Evolutionary conservation across 2,329 filamentous ascomycete genomes (phyloP).

Genomic region (Phaeoacremonium minimum): DNA sequence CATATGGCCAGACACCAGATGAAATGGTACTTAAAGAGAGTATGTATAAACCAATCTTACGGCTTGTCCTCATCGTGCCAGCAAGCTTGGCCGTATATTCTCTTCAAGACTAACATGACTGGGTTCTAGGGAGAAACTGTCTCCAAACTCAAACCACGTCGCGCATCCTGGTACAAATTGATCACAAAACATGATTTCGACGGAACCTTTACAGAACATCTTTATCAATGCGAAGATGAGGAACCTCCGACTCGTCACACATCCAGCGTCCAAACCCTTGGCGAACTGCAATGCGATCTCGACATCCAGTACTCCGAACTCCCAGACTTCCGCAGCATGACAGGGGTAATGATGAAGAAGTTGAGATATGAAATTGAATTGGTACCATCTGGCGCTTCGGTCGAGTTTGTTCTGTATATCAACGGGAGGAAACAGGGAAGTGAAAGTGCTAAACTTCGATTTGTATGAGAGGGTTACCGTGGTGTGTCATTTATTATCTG

Average conservation of each 20-base stretch:
- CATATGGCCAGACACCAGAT: too few species aligned
- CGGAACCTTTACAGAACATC: neutral
- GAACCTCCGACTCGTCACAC: neutral
- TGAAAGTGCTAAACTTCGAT: neutral
- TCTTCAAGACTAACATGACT: too few species aligned
- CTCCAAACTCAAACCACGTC: neutral
- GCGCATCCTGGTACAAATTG: neutral
- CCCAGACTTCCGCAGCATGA: neutral
- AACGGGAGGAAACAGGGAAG: neutral
- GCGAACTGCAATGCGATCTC: neutral
- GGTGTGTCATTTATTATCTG: too few species aligned
- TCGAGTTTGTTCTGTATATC: neutral
- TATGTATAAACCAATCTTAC: too few species aligned
- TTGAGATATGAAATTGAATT: neutral
- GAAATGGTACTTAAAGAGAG: too few species aligned
- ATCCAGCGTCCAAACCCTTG: neutral
- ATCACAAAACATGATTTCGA: neutral
- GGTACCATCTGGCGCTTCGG: slow-evolving; percentile 2
- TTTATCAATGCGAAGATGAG: neutral
- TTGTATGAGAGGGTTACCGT: slow-evolving; percentile 1
- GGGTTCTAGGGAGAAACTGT: neutral
- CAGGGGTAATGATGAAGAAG: neutral
- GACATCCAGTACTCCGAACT: neutral
- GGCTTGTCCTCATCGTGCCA: too few species aligned
- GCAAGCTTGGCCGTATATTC: too few species aligned